A percentile compares a stretch with the other conserved stretches of the same genome.
Evolutionary conservation across 2,329 filamentous ascomycete genomes (phyloP).

Genomic region (Sclerotinia spermophila): DNA sequence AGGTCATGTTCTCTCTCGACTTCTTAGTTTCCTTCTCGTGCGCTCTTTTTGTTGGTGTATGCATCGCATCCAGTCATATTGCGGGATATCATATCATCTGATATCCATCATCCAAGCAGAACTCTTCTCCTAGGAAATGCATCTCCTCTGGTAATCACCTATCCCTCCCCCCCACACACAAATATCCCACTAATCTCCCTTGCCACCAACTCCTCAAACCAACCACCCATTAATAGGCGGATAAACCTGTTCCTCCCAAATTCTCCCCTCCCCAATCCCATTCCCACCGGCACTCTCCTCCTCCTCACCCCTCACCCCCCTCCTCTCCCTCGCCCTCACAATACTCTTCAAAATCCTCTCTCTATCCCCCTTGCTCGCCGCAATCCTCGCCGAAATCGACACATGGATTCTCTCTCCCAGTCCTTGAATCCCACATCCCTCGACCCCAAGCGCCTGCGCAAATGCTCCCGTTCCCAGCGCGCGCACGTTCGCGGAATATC

Average conservation of each 20-base stretch:
- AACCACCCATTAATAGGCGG: not conserved
- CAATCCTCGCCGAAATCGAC: not conserved
- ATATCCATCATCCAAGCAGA: not conserved
- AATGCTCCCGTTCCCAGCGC: not conserved
- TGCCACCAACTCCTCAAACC: not conserved
- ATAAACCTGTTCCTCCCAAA: constrained; percentile 10
- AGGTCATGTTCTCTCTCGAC: too few species aligned
- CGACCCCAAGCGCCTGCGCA: not conserved
- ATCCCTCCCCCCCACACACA: not conserved
- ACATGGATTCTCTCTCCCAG: not conserved
- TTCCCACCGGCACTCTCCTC: too few species aligned
- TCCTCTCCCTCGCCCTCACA: not conserved
- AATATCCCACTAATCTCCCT: not conserved
- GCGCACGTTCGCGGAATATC: not conserved
- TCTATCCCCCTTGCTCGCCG: not conserved
- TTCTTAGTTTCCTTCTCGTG: not conserved
- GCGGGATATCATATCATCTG: not conserved
- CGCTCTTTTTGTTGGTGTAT: not conserved
- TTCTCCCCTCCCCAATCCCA: not conserved
- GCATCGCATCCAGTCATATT: not conserved
- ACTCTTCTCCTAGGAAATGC: not conserved
- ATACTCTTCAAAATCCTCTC: constrained; percentile 9
- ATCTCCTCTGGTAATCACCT: not conserved
- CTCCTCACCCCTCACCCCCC: not conserved
- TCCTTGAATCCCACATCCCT: not conserved